These are phyloP conservation scores for Solanum sitiens DNA, from an alignment of 257 asterid species.

Conservation along the genomic window DNA sequence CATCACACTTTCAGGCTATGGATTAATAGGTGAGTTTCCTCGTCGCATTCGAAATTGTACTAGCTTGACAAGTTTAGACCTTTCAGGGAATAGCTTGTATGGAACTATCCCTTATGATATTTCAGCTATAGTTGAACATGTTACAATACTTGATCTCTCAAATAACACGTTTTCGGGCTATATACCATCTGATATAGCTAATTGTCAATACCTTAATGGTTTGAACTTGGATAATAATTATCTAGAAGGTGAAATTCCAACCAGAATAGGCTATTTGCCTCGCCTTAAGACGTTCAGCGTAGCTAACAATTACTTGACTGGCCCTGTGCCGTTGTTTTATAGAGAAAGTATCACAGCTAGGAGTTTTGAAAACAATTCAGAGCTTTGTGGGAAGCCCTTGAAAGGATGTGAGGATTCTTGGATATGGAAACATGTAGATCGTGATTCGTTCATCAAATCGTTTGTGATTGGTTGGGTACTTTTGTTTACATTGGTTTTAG, in stretches of 20 bases:
- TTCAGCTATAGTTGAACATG: background rate
- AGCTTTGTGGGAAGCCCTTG: constrained; percentile 15
- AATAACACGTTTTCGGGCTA: constrained; percentile 1
- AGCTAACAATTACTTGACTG: background rate
- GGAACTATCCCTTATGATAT: constrained; percentile 17
- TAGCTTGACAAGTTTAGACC: background rate
- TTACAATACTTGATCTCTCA: constrained; percentile 10
- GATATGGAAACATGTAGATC: background rate
- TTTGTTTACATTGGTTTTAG: background rate
- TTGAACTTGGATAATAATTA: background rate
- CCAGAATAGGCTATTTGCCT: background rate
- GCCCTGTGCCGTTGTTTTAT: background rate
- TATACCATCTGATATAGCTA: background rate
- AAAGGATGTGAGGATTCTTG: background rate
- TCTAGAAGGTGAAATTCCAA: constrained; percentile 6
- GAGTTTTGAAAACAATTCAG: background rate
- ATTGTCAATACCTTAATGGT: background rate
- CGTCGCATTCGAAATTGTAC: background rate
- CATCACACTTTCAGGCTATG: rapidly evolving
- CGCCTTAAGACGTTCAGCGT: background rate
- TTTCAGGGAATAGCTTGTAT: constrained; percentile 7
- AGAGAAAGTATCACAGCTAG: rapidly evolving
- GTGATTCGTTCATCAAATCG: background rate
- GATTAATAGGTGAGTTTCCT: constrained; percentile 13
- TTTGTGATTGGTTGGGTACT: background rate